Percentiles rank a stretch among this genome's conserved stretches.
Evolutionary conservation across 2,329 filamentous ascomycete species (phyloP).

Genomic region (Arachnopeziza araneosa): DNA sequence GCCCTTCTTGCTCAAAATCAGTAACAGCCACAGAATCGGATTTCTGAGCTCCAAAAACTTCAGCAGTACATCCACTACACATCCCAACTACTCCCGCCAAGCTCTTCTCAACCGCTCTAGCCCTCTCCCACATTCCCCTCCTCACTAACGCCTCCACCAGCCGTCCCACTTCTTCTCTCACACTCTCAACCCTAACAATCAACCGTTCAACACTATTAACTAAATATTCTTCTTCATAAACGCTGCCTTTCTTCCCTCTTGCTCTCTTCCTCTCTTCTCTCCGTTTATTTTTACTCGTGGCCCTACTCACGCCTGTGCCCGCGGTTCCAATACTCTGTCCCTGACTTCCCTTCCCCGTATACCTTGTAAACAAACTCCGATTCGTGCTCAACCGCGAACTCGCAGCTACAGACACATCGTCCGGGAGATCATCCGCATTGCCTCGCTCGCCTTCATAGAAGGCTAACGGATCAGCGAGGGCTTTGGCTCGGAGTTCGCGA

Average conservation of each 20-base stretch:
- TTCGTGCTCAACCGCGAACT: constrained; percentile 73
- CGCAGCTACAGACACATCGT: constrained; percentile 87
- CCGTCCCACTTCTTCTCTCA: constrained; percentile 65
- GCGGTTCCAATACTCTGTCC: constrained; percentile 53
- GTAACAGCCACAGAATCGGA: constrained; percentile 20
- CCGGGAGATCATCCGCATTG: constrained; percentile 65
- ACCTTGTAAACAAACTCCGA: constrained; percentile 87
- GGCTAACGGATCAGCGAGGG: constrained; percentile 75
- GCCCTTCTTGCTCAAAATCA: constrained; percentile 21
- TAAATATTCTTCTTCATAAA: constrained; percentile 97
- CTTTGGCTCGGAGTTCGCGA: constrained; percentile 72
- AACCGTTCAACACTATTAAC: constrained; percentile 80
- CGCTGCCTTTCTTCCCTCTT: constrained; percentile 88
- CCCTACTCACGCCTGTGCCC: constrained; percentile 67
- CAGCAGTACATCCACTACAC: constrained; percentile 59
- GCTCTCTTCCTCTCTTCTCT: constrained; percentile 94
- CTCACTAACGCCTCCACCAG: constrained; percentile 74
- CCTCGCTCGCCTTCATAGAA: constrained; percentile 78
- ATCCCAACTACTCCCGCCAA: constrained; percentile 68
- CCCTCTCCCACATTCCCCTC: constrained; percentile 82
- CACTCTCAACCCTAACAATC: constrained; percentile 72
- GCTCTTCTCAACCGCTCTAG: constrained; percentile 67
- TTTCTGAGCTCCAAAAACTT: constrained; percentile 55
- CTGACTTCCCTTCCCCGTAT: constrained; percentile 59
- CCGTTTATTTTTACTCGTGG: constrained; percentile 80